Evolutionary conservation across 1,284 basidiomycete species (phyloP).

Genomic region (Sanghuangporus sanghuang): DNA sequence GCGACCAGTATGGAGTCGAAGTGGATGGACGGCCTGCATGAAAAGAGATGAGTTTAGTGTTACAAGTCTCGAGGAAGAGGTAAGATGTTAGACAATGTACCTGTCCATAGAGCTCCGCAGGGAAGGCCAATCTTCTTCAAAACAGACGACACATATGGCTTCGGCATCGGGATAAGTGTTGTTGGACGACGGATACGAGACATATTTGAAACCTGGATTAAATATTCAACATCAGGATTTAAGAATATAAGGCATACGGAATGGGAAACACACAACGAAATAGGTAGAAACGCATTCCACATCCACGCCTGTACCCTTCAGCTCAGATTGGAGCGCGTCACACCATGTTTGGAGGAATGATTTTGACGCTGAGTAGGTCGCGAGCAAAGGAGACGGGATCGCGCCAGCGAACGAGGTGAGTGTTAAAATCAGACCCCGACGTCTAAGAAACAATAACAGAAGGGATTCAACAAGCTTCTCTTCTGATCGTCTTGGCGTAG

Average conservation of each 20-base stretch:
- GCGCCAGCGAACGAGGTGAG: conserved; percentile 91
- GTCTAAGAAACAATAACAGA: conserved; percentile 36
- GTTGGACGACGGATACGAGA: conserved; percentile 84
- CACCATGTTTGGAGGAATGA: conserved; percentile 87
- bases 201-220: conserved; percentile 80
- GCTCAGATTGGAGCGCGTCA: conserved; percentile 84
- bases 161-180: conserved; percentile 72
- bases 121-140: conserved; percentile 73
- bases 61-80: neutral
- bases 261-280: conserved; percentile 73
- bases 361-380: conserved; percentile 92
- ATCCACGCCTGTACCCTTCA: conserved; percentile 65
- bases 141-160: conserved; percentile 72
- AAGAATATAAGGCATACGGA: neutral
- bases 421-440: conserved; percentile 84
- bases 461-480: conserved; percentile 17
- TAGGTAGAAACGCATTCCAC: conserved; percentile 92
- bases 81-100: neutral
- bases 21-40: conserved; percentile 64
- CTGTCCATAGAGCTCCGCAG: conserved; percentile 74
- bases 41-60: neutral
- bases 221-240: neutral
- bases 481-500: neutral
- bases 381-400: conserved; percentile 87
- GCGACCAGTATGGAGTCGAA: conserved; percentile 87